Base-by-base conservation (phyloP, 371 early-diverging fungal species). In the Mucor circinelloides region DNA sequence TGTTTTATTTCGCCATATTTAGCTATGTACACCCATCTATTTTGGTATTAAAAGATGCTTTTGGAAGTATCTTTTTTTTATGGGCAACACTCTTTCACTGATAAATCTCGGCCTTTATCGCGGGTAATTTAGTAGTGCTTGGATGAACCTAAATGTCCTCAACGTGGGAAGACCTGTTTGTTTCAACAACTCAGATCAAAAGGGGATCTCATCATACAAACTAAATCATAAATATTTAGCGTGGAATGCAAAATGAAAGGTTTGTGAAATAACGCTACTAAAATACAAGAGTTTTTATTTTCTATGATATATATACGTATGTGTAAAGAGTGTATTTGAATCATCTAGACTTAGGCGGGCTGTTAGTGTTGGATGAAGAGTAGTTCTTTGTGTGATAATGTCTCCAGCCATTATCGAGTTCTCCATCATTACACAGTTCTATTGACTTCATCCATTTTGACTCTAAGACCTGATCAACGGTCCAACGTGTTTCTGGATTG, bases 371-470 rank as follows among this genome's bases (percentile, higher is more conserved):
- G 21, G 50, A 48, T 25, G 38, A 58, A 27, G 44, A 25, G 8
- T 9, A 3, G 25, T 27, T 28, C 5, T 2, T 42, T n/a, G 60
- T 64, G 13, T 82, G 82, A 58, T 71, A 72, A 60, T 82, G 82
- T 58, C 76, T 64, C 78, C 75, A 77, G 42, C 80, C 80, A 50
- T 79, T 78, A 19, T 75, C 72, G 0, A 82, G 69, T 9, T 71
- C 71, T 6, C 81, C 77, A 6, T 83, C 80, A 21, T 78, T 69
- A 62, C 87, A 86, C 31, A 77, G 63, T 32, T 85, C 84, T 9
- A 78, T 63, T 5, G 56, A 54, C 13, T 77, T 56, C 58, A 86
- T 66, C 87, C 87, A 87, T 4, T 69, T 69, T 4, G 79, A 76
- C 9, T 78, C 79, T 7, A 87, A 66, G 5, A 77, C 80, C 44